phyloP scores from a whole-genome alignment of 2,329 filamentous ascomycete species.

The Pseudocercospora cruenta region DNA sequence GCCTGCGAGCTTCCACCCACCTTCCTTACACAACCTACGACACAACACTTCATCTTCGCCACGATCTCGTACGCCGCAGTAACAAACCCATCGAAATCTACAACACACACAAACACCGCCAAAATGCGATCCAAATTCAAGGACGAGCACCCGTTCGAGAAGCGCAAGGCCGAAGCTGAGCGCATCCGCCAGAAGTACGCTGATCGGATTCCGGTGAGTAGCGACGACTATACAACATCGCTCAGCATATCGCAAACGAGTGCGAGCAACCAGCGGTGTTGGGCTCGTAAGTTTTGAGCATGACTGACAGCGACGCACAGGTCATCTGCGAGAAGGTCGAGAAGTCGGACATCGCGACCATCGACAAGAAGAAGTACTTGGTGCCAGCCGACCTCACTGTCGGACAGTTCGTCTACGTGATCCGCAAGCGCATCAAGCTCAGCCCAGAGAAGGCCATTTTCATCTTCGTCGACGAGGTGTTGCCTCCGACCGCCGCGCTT shows the following conservation, averaged over 20 bases:
- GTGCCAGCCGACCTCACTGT: slow-evolving; percentile 97
- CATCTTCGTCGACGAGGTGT: slow-evolving; percentile 98
- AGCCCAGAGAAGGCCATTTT: slow-evolving; percentile 99
- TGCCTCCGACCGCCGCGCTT: slow-evolving; percentile 92
- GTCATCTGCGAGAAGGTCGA: slow-evolving; percentile 99
- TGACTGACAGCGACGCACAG: slow-evolving; percentile 51
- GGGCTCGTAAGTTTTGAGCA: not conserved
- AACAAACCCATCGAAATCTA: slow-evolving; percentile 12
- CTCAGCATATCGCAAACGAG: not conserved
- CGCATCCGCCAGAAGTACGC: slow-evolving; percentile 99
- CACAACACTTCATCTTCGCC: slow-evolving; percentile 12
- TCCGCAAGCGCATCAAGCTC: slow-evolving; percentile 99
- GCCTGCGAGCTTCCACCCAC: not conserved
- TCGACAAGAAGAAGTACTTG: slow-evolving; percentile 99
- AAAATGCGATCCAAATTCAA: slow-evolving; percentile 99
- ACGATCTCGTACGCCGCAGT: slow-evolving; percentile 1
- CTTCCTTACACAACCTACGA: slow-evolving; percentile 22
- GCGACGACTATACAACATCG: not conserved
- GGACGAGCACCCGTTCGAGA: slow-evolving; percentile 99
- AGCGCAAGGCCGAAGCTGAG: slow-evolving; percentile 99
- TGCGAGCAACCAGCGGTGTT: not conserved
- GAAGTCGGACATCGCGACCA: slow-evolving; percentile 98
- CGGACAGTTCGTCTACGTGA: slow-evolving; percentile 99
- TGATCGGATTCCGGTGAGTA: slow-evolving; percentile 93
- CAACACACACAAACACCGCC: slow-evolving; percentile 42